A percentile compares a stretch with the other conserved stretches of the same genome.
phyloP scores from a whole-genome alignment of 345 rosid species.

The Salix koriyanagi region DNA sequence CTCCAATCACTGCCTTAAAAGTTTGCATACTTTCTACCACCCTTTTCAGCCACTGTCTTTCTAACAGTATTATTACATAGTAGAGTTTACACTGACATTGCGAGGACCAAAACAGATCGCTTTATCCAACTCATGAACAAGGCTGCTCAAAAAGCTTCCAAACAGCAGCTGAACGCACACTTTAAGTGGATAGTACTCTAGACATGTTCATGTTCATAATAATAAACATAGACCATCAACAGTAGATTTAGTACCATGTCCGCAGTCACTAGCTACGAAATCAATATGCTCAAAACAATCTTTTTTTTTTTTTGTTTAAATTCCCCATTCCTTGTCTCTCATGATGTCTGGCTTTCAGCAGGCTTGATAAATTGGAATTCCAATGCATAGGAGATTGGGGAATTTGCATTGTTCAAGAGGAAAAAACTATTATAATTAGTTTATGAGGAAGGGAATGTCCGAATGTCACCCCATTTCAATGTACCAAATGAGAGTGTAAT shows the following conservation, averaged over 20 bases:
- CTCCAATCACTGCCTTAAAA: constrained; percentile 17
- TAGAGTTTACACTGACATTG: constrained; percentile 21
- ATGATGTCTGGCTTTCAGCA: constrained; percentile 37
- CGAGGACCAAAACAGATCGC: constrained; percentile 19
- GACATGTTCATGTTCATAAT: background rate
- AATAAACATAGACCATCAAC: background rate
- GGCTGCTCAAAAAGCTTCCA: constrained; percentile 11
- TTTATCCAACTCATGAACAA: constrained; percentile 9
- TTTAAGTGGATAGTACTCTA: background rate
- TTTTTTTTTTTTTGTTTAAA: background rate
- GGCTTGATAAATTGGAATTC: constrained; percentile 10
- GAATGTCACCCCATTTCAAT: background rate
- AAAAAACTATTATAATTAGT: background rate
- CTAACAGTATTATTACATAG: constrained; percentile 13
- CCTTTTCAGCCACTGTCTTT: constrained; percentile 11
- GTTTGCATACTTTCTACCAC: constrained; percentile 13
- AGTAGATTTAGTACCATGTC: constrained; percentile 3
- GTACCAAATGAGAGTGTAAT: background rate
- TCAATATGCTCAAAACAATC: background rate
- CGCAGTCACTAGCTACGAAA: background rate
- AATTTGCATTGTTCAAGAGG: constrained; percentile 27
- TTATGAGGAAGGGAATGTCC: background rate
- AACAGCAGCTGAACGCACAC: background rate
- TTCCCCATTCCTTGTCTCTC: constrained; percentile 16
- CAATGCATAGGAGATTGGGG: constrained; percentile 17